Conservation (phyloP, 1,139 yeast genomes). For the Tardiomyces blankii region DNA sequence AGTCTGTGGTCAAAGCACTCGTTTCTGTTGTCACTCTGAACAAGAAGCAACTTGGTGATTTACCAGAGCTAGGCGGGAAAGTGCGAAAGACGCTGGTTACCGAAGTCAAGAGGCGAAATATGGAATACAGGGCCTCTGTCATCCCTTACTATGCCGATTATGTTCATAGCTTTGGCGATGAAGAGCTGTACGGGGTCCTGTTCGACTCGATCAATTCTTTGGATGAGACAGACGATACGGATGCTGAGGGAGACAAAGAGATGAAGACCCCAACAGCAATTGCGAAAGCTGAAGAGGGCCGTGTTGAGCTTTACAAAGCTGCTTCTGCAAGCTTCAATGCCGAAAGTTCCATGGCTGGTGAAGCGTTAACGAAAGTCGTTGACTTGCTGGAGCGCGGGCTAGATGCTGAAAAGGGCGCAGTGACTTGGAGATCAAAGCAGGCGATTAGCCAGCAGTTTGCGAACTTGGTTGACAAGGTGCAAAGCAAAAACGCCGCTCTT, state of each 20-base stretch:
- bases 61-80: conserved; percentile 8
- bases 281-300: conserved; percentile 5
- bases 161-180: conserved; percentile 18
- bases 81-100: conserved; percentile 37
- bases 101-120: conserved; percentile 63
- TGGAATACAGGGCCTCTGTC: conserved; percentile 41
- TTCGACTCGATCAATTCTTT: conserved; percentile 16
- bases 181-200: conserved; percentile 24
- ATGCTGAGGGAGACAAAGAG: conserved; percentile 18
- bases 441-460: conserved; percentile 13
- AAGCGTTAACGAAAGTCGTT: conserved; percentile 13
- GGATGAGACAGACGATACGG: conserved; percentile 16
- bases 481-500: not conserved
- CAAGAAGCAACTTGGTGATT: conserved; percentile 26
- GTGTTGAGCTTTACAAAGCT: not conserved
- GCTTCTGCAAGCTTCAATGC: not conserved
- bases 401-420: conserved; percentile 24
- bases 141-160: conserved; percentile 18
- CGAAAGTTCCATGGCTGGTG: conserved; percentile 8
- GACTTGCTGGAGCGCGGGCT: conserved; percentile 15
- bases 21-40: conserved; percentile 42
- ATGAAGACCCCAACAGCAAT: conserved; percentile 2
- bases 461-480: conserved; percentile 5
- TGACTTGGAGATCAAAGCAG: conserved; percentile 28
- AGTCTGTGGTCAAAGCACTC: conserved; percentile 57